Base-by-base conservation (phyloP, 345 rosid species). In the Punica granatum region DNA sequence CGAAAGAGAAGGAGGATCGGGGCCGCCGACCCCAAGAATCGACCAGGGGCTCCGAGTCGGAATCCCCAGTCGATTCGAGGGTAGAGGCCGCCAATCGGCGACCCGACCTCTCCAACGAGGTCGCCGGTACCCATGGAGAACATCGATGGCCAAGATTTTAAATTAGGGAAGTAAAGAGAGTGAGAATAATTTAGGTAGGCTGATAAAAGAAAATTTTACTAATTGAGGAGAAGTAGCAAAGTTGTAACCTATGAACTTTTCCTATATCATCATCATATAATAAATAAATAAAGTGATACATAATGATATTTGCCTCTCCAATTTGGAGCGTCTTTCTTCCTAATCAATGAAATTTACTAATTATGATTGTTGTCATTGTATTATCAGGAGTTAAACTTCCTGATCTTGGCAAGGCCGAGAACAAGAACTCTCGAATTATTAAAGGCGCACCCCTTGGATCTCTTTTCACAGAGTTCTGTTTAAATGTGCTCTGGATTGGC, bases 401-500 rank as follows among this genome's bases (percentile, higher is more conserved):
- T 49, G 80, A 80, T 73, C 78, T 79, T 73, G 66, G 84, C 33
- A 82, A 84, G 77, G 83, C 72, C 0, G 82, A 89, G 79, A 85
- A 86, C 71, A 94, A 79, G 80, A 78, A 70, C 66, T 91, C 97
- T 72, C 91, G 89, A 76, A 81, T 78, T 76, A 83, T 91, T 66
- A 94, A 94, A 80, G 99, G 95, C 64, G 92, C 99, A 66, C 88
- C 92, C 7, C 73, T 85, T 51, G 86, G 74, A 69, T 89, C 89
- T 75, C 95, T 94, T 64, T 94, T 94, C 75, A 84, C 90, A 14
- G 90, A 84, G 80, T 94, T 91, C 76, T 94, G 95, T 71, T 79
- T 94, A 53, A 93, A 86, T 73, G 84, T 86, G 54, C 74, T 91
- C 43, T 94, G 99, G 99, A 79, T 89, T 69, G 99, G 91, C 64